Evolutionary conservation across 2,329 filamentous ascomycete genomes (phyloP).

Genomic region (Curvularia hawaiiensis): DNA sequence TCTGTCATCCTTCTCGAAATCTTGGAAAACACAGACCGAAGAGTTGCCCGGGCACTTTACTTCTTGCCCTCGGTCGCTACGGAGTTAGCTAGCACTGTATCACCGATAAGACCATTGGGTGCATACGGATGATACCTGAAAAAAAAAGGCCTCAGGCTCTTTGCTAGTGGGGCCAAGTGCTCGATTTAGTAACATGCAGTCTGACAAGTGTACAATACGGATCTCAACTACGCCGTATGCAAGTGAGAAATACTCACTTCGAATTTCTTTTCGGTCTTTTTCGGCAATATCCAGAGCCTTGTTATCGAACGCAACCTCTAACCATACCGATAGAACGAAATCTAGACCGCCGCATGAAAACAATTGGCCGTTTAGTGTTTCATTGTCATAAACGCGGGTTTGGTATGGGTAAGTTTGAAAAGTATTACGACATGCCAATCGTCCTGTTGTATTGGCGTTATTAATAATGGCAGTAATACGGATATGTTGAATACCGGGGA

Average conservation of each 20-base stretch:
- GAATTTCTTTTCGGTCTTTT: neutral
- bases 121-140: neutral
- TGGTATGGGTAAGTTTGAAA: neutral
- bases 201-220: conserved; percentile 2
- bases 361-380: neutral
- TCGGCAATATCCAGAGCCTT: neutral
- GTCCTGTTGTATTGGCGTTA: neutral
- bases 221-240: neutral
- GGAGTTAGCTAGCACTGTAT: neutral
- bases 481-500: neutral
- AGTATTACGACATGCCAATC: neutral
- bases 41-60: neutral
- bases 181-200: neutral
- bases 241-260: neutral
- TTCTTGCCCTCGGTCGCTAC: no score
- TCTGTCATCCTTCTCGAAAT: neutral
- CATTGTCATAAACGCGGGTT: neutral
- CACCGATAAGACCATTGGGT: neutral
- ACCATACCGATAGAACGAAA: neutral
- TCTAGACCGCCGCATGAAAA: neutral
- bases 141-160: neutral
- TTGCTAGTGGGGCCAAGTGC: neutral
- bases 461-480: neutral
- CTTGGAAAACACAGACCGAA: neutral
- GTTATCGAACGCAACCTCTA: neutral